Conservation (phyloP, 1,284 basidiomycete genomes). For the Trichosporon sp. region DNA sequence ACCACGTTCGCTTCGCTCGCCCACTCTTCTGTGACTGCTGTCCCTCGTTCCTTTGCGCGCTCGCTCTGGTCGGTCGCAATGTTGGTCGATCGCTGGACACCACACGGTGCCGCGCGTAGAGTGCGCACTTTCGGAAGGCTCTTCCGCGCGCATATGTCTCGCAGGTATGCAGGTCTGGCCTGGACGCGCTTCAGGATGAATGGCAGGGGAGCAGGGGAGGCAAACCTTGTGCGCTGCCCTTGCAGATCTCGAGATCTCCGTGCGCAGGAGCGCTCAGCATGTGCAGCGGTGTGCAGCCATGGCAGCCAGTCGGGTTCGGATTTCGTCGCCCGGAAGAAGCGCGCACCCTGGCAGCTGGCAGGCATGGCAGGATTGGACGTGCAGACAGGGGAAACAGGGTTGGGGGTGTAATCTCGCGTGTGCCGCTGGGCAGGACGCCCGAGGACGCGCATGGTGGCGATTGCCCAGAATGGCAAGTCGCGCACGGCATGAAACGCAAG, state of each 20-base stretch:
- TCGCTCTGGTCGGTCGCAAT: background rate
- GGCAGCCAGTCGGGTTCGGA: background rate
- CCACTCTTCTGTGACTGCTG: background rate
- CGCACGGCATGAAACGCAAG: background rate
- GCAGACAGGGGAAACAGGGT: background rate
- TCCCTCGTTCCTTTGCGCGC: too few relatives aligned
- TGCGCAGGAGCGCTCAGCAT: background rate
- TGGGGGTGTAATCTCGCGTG: background rate
- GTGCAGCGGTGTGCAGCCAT: too few relatives aligned
- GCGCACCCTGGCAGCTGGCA: background rate
- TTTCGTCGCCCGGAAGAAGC: background rate
- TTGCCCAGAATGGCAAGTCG: background rate
- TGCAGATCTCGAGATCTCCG: background rate
- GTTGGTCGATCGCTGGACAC: too few relatives aligned
- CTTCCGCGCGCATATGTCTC: background rate
- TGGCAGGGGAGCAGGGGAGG: background rate
- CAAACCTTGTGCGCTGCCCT: background rate
- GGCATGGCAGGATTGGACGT: background rate
- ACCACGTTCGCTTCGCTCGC: background rate
- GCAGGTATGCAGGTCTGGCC: background rate
- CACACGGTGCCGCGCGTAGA: background rate
- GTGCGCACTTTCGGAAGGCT: background rate
- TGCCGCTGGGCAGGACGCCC: background rate
- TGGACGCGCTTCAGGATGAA: background rate
- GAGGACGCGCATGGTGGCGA: background rate